phyloP scores from a whole-genome alignment of 2,329 filamentous ascomycete species.

The Endocalyx cinctus region DNA sequence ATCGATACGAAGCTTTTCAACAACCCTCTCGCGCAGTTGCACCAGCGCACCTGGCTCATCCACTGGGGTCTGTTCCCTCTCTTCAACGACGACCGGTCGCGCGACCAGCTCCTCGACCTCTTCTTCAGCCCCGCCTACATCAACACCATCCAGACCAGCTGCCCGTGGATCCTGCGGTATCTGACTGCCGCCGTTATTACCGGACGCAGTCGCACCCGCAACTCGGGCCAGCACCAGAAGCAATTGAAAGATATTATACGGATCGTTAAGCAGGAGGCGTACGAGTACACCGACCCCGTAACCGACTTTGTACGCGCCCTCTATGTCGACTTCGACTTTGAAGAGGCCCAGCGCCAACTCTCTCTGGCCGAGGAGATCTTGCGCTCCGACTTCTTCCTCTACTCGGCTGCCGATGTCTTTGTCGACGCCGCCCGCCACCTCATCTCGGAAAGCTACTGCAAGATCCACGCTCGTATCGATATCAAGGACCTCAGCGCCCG shows the following conservation, averaged over 20 bases:
- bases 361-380: conserved; percentile 85
- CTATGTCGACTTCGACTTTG: conserved; percentile 94
- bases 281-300: conserved; percentile 95
- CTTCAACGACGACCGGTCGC: conserved; percentile 92
- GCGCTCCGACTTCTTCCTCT: conserved; percentile 92
- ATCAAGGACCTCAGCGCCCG: conserved; percentile 94
- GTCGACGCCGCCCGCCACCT: conserved; percentile 92
- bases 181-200: conserved; percentile 92
- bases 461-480: conserved; percentile 98
- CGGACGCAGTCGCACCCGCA: conserved; percentile 75
- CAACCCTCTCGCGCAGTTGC: conserved; percentile 91
- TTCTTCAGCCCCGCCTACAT: conserved; percentile 98
- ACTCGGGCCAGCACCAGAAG: conserved; percentile 88
- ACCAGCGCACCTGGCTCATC: conserved; percentile 93
- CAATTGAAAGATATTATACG: conserved; percentile 96
- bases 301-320: conserved; percentile 95
- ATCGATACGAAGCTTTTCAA: conserved; percentile 95
- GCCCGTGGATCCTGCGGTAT: conserved; percentile 95
- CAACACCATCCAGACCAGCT: conserved; percentile 98
- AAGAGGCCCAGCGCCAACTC: conserved; percentile 89
- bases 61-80: conserved; percentile 99
- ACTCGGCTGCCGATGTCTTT: conserved; percentile 77
- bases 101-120: conserved; percentile 87
- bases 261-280: conserved; percentile 92
- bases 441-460: conserved; percentile 99